phyloP scores from a whole-genome alignment of 2,329 filamentous ascomycete species.

The Ilyonectria destructans region DNA sequence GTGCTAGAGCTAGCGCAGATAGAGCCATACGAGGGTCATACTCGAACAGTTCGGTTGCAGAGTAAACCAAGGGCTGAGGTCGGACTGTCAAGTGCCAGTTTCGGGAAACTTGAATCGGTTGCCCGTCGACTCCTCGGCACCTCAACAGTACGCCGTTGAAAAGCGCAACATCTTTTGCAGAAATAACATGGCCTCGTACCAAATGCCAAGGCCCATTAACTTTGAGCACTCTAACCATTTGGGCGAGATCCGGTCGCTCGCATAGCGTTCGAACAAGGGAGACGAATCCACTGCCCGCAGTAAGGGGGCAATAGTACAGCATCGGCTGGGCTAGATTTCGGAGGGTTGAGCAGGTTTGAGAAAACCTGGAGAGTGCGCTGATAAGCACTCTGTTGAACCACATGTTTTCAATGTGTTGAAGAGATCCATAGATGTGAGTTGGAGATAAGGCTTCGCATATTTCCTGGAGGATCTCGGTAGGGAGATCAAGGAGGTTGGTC shows the following conservation, averaged over 20 bases:
- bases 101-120: not conserved
- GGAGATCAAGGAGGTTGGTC: not conserved
- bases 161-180: not conserved
- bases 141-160: not conserved
- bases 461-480: not conserved
- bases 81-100: not conserved
- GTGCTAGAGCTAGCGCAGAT: not conserved
- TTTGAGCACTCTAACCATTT: not conserved
- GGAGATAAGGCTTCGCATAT: not conserved
- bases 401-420: not conserved
- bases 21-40: not conserved
- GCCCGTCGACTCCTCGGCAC: not conserved
- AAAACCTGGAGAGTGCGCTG: not conserved
- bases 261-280: not conserved
- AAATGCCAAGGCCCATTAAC: not conserved
- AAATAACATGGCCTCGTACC: not conserved
- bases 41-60: not conserved
- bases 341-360: not conserved
- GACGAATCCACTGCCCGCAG: not conserved
- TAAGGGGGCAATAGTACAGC: not conserved
- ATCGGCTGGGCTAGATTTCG: not conserved
- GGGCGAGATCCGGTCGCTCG: not conserved
- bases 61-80: not conserved
- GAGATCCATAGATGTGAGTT: not conserved
- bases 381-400: not conserved